A percentile compares a stretch with the other conserved stretches of the same genome.
Conservation (phyloP, 2,329 filamentous ascomycete species). For the Penicillium sp. region DNA sequence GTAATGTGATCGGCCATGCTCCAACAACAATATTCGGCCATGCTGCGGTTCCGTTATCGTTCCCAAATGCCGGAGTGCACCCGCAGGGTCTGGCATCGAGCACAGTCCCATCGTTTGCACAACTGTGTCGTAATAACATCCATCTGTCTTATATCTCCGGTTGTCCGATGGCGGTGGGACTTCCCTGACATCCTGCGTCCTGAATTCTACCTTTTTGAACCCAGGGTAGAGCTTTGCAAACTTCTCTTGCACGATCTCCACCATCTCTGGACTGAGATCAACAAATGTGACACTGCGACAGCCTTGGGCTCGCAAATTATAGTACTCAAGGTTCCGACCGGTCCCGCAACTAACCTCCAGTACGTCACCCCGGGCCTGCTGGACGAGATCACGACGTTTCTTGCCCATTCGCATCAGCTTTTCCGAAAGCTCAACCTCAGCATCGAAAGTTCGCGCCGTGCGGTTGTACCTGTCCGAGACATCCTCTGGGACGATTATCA, state of each 20-base stretch:
- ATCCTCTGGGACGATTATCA: conserved; percentile 43
- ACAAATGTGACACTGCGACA: conserved; percentile 52
- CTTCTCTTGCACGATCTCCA: conserved; percentile 51
- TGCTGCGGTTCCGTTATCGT: conserved; percentile 43
- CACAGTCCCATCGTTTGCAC: conserved; percentile 58
- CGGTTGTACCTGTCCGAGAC: conserved; percentile 54
- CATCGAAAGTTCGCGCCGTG: conserved; percentile 50
- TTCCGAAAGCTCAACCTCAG: conserved; percentile 51
- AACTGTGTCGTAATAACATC: conserved; percentile 50
- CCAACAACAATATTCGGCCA: conserved; percentile 53
- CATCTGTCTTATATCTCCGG: neutral
- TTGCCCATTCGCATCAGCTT: conserved; percentile 46
- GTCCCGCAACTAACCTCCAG: conserved; percentile 58
- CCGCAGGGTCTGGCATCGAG: conserved; percentile 50
- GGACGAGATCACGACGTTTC: conserved; percentile 49
- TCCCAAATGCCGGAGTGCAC: conserved; percentile 47
- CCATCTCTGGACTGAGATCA: conserved; percentile 55
- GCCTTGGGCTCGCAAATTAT: conserved; percentile 45
- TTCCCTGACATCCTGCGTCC: conserved; percentile 41
- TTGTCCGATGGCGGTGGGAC: conserved; percentile 7
- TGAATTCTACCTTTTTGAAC: conserved; percentile 40
- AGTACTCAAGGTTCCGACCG: conserved; percentile 53
- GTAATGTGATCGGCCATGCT: conserved; percentile 55
- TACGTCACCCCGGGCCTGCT: conserved; percentile 51
- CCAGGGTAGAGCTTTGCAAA: conserved; percentile 43